Evolutionary conservation across 768 basidiomycete genomes (phyloP).

Genomic region (Boletus sensibilis): DNA sequence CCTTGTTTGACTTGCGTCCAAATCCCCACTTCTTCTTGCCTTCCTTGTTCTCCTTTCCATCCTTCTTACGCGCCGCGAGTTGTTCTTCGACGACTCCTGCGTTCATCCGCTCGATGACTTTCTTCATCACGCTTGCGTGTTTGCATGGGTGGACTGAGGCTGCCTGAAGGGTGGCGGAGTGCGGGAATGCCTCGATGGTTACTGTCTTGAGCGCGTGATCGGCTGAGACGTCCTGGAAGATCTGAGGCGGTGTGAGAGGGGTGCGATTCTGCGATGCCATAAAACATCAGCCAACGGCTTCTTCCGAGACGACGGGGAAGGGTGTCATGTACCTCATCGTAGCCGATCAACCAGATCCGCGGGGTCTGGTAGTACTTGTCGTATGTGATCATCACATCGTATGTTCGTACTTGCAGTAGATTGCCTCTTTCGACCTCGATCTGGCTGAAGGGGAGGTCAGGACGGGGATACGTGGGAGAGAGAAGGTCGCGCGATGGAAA

Average conservation of each 20-base stretch:
- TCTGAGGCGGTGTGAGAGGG: constrained; percentile 83
- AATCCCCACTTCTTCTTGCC: constrained; percentile 84
- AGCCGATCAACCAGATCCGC: constrained; percentile 95
- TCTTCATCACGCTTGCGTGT: constrained; percentile 99
- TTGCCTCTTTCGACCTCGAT: constrained; percentile 73
- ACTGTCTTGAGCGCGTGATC: constrained; percentile 99
- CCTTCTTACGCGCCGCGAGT: constrained; percentile 59
- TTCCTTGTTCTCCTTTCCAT: constrained; percentile 49
- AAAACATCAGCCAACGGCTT: background rate
- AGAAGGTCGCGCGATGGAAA: background rate
- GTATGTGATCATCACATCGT: constrained; percentile 99
- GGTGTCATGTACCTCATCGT: constrained; percentile 76
- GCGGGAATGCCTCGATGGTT: constrained; percentile 98
- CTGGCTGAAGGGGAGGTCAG: constrained; percentile 40
- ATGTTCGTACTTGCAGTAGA: constrained; percentile 92
- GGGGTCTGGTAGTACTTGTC: constrained; percentile 99
- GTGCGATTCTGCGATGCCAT: constrained; percentile 65
- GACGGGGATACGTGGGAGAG: background rate
- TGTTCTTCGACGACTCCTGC: constrained; percentile 81
- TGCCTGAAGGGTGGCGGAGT: constrained; percentile 77
- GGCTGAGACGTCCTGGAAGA: constrained; percentile 96
- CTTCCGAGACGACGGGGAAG: background rate
- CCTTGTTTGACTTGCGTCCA: constrained; percentile 64
- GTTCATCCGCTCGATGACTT: constrained; percentile 99
- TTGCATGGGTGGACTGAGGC: constrained; percentile 99